Base-by-base conservation (phyloP, 1,139 yeast genomes). In the Saccharomyces hybrid region DNA sequence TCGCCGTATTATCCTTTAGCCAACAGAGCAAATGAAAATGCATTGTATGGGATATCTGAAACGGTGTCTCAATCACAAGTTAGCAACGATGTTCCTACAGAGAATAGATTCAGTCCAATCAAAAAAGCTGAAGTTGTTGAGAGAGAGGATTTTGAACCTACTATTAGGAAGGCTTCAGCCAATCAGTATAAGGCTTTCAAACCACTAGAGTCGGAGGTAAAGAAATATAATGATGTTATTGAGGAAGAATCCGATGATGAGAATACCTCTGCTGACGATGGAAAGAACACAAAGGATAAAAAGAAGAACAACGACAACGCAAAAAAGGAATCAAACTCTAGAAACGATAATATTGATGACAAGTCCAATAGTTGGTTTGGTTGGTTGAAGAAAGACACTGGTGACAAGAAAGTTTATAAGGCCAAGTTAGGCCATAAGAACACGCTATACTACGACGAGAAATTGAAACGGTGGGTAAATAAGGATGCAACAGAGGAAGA, bases 351-450 rank as follows among this genome's bases (percentile, higher is more conserved):
- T n/a, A 62, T 64, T 55, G 65, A 60, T 47, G 57, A 58, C 27
- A 32, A 32, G 1, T 52, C 66, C 14, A 54, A 63, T 31, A 74
- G 77, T 29, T 78, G 82, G 80, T 78, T 78, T 55, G 70, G 73
- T 5, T 74, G 79, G 79, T 58, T 75, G 51, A 71, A 73, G 54
- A 71, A 73, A 50, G 76, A 70, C 46, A 80, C 82, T 53, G 84
- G 83, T 51, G 84, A 81, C 55, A 85, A 87, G 47, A 88, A 86
- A 66, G 88, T 95, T 1, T 78, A 83, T 56, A 80, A 82, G 61
- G 98, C 97, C 34, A 90, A 93, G 64, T 73, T 93, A 58, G 99
- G 98, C 8, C 90, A 87, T 55, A 80, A 83, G 59, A 86, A 61
- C 31, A 76, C 80, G 44, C 85, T 93, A 64, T 81, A 81, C 62